Evolutionary conservation across 2,329 filamentous ascomycete species (phyloP).

Genomic region (Rhexocercosporidium sp.): DNA sequence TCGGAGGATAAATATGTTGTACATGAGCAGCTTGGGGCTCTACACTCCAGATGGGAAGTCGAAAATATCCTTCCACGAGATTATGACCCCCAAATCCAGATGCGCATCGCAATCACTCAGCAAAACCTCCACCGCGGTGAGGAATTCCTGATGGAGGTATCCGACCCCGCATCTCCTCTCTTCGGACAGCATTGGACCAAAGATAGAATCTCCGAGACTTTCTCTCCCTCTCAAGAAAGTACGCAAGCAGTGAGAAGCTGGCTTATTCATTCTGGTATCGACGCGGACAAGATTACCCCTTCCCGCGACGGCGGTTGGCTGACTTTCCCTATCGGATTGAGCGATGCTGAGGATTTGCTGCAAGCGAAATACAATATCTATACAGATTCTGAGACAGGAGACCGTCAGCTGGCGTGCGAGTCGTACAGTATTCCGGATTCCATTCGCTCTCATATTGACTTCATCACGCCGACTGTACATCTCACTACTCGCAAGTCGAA

Average conservation of each 20-base stretch:
- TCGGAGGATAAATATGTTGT: not conserved
- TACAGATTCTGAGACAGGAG: not conserved
- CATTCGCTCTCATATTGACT: conserved; percentile 10
- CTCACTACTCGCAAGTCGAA: no score
- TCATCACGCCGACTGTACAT: no score
- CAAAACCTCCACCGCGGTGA: conserved; percentile 50
- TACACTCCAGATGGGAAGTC: not conserved
- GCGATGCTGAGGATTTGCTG: not conserved
- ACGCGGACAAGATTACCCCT: not conserved
- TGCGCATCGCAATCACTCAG: conserved; percentile 48
- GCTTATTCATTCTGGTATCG: not conserved
- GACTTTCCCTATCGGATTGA: not conserved
- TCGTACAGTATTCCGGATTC: not conserved
- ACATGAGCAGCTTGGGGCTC: not conserved
- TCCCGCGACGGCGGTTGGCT: not conserved
- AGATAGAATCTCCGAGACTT: not conserved
- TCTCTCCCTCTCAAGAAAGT: not conserved
- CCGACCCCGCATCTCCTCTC: conserved; percentile 48
- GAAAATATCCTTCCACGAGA: not conserved
- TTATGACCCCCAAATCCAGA: not conserved
- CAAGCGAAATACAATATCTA: not conserved
- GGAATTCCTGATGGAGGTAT: conserved; percentile 48
- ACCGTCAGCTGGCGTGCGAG: not conserved
- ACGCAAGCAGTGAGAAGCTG: not conserved
- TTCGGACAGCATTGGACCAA: conserved; percentile 54